Percentiles rank a stretch among this genome's conserved stretches.
Conservation (phyloP, 257 asterid species). For the Apocynum venetum region DNA sequence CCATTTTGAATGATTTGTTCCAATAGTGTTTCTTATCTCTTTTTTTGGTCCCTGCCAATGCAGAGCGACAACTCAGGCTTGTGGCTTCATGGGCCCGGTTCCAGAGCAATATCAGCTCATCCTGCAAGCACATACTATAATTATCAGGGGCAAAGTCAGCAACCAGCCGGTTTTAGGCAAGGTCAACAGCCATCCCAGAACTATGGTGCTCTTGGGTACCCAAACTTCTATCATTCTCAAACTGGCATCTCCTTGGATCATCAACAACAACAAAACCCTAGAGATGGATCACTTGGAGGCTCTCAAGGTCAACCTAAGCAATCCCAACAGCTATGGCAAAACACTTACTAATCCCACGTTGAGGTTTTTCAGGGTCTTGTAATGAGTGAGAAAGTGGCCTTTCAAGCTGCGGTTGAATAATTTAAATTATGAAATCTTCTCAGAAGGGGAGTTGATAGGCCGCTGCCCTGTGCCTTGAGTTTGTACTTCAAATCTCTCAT, state of each 20-base stretch:
- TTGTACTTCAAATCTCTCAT: slow-evolving; percentile 43
- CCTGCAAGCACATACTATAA: slow-evolving; percentile 58
- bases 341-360: slow-evolving; percentile 57
- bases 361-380: slow-evolving; percentile 47
- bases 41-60: slow-evolving; percentile 1
- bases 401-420: slow-evolving; percentile 28
- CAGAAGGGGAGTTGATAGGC: slow-evolving; percentile 28
- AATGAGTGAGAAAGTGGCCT: slow-evolving; percentile 48
- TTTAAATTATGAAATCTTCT: slow-evolving; percentile 19
- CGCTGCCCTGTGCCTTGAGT: slow-evolving; percentile 46
- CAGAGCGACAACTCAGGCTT: slow-evolving; percentile 67
- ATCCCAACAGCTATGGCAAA: slow-evolving; percentile 81
- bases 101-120: slow-evolving; percentile 64
- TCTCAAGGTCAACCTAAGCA: slow-evolving; percentile 77
- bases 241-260: slow-evolving; percentile 55
- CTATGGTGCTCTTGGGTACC: slow-evolving; percentile 64
- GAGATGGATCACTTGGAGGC: slow-evolving; percentile 60
- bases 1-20: too few species aligned
- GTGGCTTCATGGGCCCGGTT: slow-evolving; percentile 81
- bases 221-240: slow-evolving; percentile 74
- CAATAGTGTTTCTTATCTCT: not conserved
- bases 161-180: slow-evolving; percentile 69
- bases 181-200: slow-evolving; percentile 80
- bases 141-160: slow-evolving; percentile 67
- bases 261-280: slow-evolving; percentile 51